phyloP scores from a whole-genome alignment of 2,329 filamentous ascomycete species.

The Paecilomyces sp. region DNA sequence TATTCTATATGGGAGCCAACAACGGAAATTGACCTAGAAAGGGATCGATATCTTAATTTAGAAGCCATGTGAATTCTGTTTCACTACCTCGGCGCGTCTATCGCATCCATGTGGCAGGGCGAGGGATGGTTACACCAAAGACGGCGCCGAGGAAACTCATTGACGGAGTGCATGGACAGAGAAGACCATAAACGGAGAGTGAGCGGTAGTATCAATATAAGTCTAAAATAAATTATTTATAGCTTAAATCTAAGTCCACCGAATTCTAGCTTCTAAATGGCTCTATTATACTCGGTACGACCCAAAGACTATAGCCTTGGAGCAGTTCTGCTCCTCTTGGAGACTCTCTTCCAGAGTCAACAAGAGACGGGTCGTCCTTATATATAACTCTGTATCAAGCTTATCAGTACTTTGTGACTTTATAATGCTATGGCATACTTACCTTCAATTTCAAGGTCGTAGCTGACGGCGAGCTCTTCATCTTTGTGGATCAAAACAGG shows the following conservation, averaged over 20 bases:
- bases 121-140: not conserved
- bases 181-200: not conserved
- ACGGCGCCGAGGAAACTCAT: not conserved
- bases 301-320: constrained; percentile 53
- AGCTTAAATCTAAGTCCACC: not conserved
- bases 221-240: not conserved
- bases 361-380: constrained; percentile 58
- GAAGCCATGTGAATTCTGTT: not conserved
- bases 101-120: not conserved
- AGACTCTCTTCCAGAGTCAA: constrained; percentile 59
- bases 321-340: constrained; percentile 51
- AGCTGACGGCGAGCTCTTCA: constrained; percentile 62
- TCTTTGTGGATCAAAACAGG: constrained; percentile 52
- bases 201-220: not conserved
- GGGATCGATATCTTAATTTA: not conserved
- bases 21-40: not conserved
- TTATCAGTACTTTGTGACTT: not conserved
- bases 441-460: constrained; percentile 68
- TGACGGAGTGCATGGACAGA: too few relatives aligned
- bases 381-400: constrained; percentile 54
- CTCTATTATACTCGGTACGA: constrained; percentile 2
- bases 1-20: not conserved
- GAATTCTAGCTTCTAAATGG: not conserved
- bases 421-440: constrained; percentile 16
- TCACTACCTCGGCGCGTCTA: not conserved